Percentiles rank a stretch among this genome's conserved stretches.
Conservation (phyloP, 352 stramenopile genomes). For the Globisporangium nunn region DNA sequence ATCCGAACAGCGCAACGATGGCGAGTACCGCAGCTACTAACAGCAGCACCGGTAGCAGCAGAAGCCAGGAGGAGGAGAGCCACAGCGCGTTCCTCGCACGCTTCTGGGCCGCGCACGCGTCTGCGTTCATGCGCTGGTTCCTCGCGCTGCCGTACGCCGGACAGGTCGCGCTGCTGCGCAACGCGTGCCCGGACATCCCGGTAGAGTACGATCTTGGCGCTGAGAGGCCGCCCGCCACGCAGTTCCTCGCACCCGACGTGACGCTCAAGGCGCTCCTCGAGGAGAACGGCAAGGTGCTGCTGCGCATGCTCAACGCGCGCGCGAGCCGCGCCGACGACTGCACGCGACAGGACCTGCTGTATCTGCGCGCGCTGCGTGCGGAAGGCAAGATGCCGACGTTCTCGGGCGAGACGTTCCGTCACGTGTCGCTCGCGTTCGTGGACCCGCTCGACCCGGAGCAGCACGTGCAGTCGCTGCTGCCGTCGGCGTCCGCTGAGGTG, state of each 20-base stretch:
- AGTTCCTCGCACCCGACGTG: slow-evolving; percentile 69
- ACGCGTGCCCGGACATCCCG: slow-evolving; percentile 73
- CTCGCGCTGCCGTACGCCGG: slow-evolving; percentile 64
- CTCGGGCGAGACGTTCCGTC: slow-evolving; percentile 72
- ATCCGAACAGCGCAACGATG: neutral
- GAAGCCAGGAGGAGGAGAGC: slow-evolving; percentile 25
- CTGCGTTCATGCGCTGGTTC: slow-evolving; percentile 83
- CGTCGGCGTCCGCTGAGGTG: slow-evolving; percentile 44
- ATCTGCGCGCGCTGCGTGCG: slow-evolving; percentile 50
- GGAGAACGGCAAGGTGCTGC: slow-evolving; percentile 71
- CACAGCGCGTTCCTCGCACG: slow-evolving; percentile 51
- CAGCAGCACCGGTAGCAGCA: neutral
- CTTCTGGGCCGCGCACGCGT: slow-evolving; percentile 71
- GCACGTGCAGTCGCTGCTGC: slow-evolving; percentile 70
- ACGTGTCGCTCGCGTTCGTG: slow-evolving; percentile 74
- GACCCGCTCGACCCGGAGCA: slow-evolving; percentile 66
- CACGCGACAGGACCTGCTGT: slow-evolving; percentile 67
- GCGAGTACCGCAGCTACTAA: neutral
- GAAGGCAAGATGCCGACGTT: slow-evolving; percentile 77
- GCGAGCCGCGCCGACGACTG: slow-evolving; percentile 63
- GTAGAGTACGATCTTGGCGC: slow-evolving; percentile 43
- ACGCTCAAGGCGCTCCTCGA: slow-evolving; percentile 65
- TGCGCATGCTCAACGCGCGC: slow-evolving; percentile 72
- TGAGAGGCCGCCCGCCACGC: slow-evolving; percentile 39
- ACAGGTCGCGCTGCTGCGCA: slow-evolving; percentile 68